phyloP scores from a whole-genome alignment of 1,284 basidiomycete genomes.

The Trichosporon faecale region DNA sequence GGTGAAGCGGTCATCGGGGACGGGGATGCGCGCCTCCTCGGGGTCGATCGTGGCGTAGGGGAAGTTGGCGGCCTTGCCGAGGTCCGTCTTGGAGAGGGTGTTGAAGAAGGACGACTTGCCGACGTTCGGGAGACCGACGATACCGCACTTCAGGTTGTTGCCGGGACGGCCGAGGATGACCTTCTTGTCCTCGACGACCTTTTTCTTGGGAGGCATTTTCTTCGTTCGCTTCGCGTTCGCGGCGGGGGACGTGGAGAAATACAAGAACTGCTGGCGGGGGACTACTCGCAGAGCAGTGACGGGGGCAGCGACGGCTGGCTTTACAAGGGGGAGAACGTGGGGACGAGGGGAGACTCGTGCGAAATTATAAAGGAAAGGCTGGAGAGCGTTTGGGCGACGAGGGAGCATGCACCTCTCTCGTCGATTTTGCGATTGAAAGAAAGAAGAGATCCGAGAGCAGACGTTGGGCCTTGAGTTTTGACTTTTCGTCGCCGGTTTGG shows the following conservation, averaged over 20 bases:
- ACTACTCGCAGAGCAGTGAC: neutral
- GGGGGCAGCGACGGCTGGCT: neutral
- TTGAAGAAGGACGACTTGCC: conserved; percentile 96
- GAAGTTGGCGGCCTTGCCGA: conserved; percentile 98
- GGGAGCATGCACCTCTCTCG: conserved; percentile 8
- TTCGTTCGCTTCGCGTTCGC: conserved; percentile 47
- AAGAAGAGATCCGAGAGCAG: conserved; percentile 1
- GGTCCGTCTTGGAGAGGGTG: conserved; percentile 79
- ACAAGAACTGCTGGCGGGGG: neutral
- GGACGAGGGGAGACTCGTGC: conserved; percentile 5
- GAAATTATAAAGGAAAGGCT: conserved; percentile 3
- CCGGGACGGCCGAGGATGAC: conserved; percentile 78
- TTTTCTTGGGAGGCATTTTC: conserved; percentile 83
- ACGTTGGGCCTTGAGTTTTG: neutral
- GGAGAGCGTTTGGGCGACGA: neutral
- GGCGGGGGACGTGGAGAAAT: conserved; percentile 13
- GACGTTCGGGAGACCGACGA: conserved; percentile 93
- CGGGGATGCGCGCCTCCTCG: conserved; percentile 86
- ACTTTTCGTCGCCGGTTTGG: conserved; percentile 1
- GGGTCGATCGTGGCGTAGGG: conserved; percentile 95
- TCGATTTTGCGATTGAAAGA: conserved; percentile 5
- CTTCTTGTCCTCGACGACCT: conserved; percentile 72
- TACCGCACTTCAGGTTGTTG: conserved; percentile 75
- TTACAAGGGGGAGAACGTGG: neutral
- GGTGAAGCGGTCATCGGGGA: conserved; percentile 92